phyloP scores from a whole-genome alignment of 306 rosid species.

The Acacia melanoxylon region DNA sequence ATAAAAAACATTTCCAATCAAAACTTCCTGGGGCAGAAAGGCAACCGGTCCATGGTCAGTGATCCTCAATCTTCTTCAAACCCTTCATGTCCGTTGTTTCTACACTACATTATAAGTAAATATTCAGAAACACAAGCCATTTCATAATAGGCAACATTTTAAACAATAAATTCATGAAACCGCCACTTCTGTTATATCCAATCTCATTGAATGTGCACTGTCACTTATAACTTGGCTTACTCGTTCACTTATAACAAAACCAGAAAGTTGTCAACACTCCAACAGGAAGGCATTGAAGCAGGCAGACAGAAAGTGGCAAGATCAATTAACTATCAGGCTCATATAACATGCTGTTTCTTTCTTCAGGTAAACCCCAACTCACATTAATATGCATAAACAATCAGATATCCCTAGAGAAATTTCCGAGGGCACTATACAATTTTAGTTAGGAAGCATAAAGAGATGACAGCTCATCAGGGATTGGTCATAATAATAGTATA shows the following conservation, averaged over 20 bases:
- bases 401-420: not conserved
- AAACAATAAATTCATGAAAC: not conserved
- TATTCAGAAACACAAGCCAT: conserved; percentile 29
- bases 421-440: not conserved
- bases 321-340: conserved; percentile 2
- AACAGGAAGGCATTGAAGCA: not conserved
- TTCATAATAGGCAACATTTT: not conserved
- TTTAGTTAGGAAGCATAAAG: conserved; percentile 4
- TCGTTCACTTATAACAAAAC: not conserved
- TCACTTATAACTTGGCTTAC: not conserved
- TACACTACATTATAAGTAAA: conserved; percentile 62
- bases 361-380: conserved; percentile 5
- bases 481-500: not conserved
- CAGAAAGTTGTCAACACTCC: not conserved
- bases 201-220: not conserved
- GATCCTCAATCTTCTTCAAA: conserved; percentile 94
- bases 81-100: conserved; percentile 99
- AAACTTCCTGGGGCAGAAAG: conserved; percentile 32
- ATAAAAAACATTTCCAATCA: conserved; percentile 34
- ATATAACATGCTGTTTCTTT: conserved; percentile 16
- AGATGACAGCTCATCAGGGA: conserved; percentile 1
- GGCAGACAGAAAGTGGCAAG: not conserved
- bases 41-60: conserved; percentile 42
- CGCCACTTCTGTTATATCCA: not conserved
- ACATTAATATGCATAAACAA: conserved; percentile 3